Evolutionary conservation across 164 flowering plant genomes (phyloP).

Genomic region (Santalum album): DNA sequence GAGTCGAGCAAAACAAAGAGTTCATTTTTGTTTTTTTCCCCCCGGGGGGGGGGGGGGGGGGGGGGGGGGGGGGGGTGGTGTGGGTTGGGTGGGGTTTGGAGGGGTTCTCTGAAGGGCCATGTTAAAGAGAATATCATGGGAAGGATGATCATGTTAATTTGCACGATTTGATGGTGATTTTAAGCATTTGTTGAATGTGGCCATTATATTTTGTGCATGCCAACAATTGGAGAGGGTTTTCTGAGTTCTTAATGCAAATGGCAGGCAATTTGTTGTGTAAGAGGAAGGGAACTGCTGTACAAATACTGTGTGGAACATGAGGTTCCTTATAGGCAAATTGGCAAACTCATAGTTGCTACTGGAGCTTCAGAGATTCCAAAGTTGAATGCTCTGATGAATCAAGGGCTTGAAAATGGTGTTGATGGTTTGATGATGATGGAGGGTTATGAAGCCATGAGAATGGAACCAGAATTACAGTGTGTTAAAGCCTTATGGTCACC

Average conservation of each 20-base stretch:
- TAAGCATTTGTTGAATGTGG: too few relatives aligned
- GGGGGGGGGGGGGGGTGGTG: too few relatives aligned
- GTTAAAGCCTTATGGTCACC: constrained; percentile 72
- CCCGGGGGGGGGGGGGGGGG: too few relatives aligned
- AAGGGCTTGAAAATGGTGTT: constrained; percentile 69
- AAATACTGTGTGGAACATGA: constrained; percentile 51
- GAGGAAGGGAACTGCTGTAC: constrained; percentile 72
- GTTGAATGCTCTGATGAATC: constrained; percentile 36
- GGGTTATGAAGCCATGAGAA: constrained; percentile 56
- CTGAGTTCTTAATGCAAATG: neutral
- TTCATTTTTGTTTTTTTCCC: too few relatives aligned
- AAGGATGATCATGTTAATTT: too few relatives aligned
- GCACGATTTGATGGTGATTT: too few relatives aligned
- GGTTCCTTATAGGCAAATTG: constrained; percentile 67
- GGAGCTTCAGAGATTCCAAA: constrained; percentile 47
- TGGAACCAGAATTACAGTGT: constrained; percentile 77
- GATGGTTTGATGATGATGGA: constrained; percentile 65
- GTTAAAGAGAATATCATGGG: too few relatives aligned
- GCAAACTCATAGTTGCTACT: constrained; percentile 88
- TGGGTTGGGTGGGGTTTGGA: too few relatives aligned
- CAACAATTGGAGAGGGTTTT: too few relatives aligned
- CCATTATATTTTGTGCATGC: too few relatives aligned
- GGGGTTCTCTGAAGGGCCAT: too few relatives aligned
- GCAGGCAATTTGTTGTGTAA: constrained; percentile 60
- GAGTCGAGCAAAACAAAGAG: too few relatives aligned